Conservation (phyloP, 2,329 filamentous ascomycete species). For the Anthostomella pinea region DNA sequence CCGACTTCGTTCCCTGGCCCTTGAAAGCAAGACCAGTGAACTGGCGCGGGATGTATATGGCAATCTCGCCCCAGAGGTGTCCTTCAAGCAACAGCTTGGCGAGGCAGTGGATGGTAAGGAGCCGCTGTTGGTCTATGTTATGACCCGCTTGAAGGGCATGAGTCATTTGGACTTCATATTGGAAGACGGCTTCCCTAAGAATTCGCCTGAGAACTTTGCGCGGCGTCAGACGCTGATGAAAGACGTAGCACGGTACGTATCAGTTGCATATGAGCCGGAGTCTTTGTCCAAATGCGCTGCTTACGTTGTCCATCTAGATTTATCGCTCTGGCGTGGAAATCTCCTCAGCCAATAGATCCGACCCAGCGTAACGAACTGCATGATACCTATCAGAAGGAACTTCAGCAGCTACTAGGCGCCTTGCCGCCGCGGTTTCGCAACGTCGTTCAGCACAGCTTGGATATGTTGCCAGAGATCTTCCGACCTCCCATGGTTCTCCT, state of each 20-base stretch:
- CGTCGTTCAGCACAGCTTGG: constrained; percentile 30
- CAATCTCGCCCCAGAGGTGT: constrained; percentile 1
- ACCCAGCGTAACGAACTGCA: constrained; percentile 23
- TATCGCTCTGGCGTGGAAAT: constrained; percentile 38
- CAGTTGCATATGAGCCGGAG: constrained; percentile 4
- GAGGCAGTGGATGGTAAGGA: constrained; percentile 22
- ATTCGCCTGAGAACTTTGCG: constrained; percentile 31
- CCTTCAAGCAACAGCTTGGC: constrained; percentile 8
- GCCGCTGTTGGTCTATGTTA: constrained; percentile 36
- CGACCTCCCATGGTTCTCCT: constrained; percentile 40
- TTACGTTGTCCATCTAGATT: too few species aligned
- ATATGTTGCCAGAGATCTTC: constrained; percentile 32
- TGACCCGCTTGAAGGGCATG: constrained; percentile 34
- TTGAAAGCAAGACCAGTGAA: neutral
- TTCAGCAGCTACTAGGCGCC: constrained; percentile 30
- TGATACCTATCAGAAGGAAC: constrained; percentile 29
- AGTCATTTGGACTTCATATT: constrained; percentile 37
- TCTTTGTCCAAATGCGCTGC: too few species aligned
- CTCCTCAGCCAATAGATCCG: constrained; percentile 28
- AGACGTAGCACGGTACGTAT: constrained; percentile 31
- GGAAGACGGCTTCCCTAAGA: constrained; percentile 32
- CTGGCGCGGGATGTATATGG: constrained; percentile 4
- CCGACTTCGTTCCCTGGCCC: constrained; percentile 4
- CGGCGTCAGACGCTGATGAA: constrained; percentile 35
- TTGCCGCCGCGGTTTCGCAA: constrained; percentile 35